These are phyloP conservation scores for Colletotrichum theobromicola DNA, from an alignment of 2,329 filamentous ascomycete genomes.

Conservation along the genomic window DNA sequence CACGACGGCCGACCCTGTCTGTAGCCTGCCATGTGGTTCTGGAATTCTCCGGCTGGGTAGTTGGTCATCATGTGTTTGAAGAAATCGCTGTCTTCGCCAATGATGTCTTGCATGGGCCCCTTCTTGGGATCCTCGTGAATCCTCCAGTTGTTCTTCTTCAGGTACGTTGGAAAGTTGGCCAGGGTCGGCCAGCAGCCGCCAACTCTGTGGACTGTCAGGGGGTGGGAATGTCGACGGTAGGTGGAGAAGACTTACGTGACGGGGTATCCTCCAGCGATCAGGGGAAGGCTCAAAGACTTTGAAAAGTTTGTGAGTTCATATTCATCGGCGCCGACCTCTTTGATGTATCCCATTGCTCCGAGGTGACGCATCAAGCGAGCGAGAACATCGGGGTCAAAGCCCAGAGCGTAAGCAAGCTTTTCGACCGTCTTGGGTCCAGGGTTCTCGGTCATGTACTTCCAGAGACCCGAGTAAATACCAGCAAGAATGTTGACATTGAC, in stretches of 20 bases:
- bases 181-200: constrained; percentile 5
- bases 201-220: not conserved
- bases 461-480: not conserved
- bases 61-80: constrained; percentile 11
- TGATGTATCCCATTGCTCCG: constrained; percentile 36
- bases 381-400: constrained; percentile 20
- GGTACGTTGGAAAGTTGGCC: constrained; percentile 9
- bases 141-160: not conserved
- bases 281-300: constrained; percentile 27
- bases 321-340: constrained; percentile 33
- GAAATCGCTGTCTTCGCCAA: not conserved
- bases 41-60: not conserved
- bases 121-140: not conserved
- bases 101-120: not conserved
- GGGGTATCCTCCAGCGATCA: constrained; percentile 29
- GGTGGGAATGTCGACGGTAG: not conserved
- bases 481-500: not conserved
- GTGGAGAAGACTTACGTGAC: constrained; percentile 27
- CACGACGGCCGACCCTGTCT: not conserved
- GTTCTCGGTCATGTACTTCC: not conserved
- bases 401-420: not conserved
- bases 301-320: constrained; percentile 37
- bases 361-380: constrained; percentile 39
- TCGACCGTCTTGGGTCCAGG: not conserved
- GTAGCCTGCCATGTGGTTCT: constrained; percentile 8